Conservation (phyloP, 352 stramenopile species). For the Bremia lactucae region DNA sequence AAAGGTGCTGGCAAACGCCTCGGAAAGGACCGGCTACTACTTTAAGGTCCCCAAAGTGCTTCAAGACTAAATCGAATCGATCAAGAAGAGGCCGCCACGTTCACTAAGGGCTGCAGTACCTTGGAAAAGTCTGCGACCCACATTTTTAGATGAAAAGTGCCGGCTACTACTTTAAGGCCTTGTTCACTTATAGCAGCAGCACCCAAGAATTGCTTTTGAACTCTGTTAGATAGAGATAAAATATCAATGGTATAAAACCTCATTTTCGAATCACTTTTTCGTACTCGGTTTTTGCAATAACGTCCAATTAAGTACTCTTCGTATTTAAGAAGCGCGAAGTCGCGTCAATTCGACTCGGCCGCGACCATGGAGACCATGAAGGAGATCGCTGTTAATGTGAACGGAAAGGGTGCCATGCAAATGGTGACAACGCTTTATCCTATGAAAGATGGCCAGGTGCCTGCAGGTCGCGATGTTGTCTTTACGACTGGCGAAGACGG, state of each 20-base stretch:
- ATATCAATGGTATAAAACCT: too few relatives aligned
- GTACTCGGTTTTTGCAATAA: too few relatives aligned
- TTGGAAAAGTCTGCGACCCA: too few relatives aligned
- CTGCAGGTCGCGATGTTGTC: constrained; percentile 40
- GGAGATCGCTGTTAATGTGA: constrained; percentile 65
- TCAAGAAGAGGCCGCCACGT: too few relatives aligned
- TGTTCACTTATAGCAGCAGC: too few relatives aligned
- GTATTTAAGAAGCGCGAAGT: constrained; percentile 2
- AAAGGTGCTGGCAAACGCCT: constrained; percentile 67
- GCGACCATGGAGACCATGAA: constrained; percentile 66
- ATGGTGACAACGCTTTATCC: constrained; percentile 26
- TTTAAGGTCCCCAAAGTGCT: constrained; percentile 84
- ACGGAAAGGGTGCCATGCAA: constrained; percentile 55
- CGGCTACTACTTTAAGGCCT: too few relatives aligned
- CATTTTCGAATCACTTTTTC: too few relatives aligned
- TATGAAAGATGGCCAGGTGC: constrained; percentile 23
- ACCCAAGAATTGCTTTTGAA: too few relatives aligned
- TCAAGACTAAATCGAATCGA: constrained; percentile 54
- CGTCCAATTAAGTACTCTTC: not conserved
- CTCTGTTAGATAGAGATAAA: too few relatives aligned
- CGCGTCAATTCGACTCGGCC: constrained; percentile 12
- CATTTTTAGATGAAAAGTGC: too few relatives aligned
- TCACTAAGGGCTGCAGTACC: too few relatives aligned
- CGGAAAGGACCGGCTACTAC: constrained; percentile 66
- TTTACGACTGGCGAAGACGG: constrained; percentile 73